A percentile compares a stretch with the other conserved stretches of the same genome.
These are phyloP conservation scores for Aspergillus sp. DNA, from an alignment of 2,329 filamentous ascomycete species.

Conservation along the genomic window DNA sequence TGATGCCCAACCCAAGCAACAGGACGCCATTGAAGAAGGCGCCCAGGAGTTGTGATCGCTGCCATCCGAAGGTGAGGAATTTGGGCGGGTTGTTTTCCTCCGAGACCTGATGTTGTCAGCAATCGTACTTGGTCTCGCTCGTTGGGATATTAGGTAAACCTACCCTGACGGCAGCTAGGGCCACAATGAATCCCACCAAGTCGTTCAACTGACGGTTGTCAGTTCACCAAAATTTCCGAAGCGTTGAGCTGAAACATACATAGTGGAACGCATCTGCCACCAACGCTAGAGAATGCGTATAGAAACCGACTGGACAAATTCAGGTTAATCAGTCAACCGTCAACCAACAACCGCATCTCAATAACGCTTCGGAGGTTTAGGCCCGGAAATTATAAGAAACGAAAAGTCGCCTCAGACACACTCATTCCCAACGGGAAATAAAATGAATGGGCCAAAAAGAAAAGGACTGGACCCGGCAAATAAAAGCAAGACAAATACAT, in stretches of 20 bases:
- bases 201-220: conserved; percentile 53
- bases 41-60: conserved; percentile 62
- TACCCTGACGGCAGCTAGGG: conserved; percentile 57
- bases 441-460: background rate
- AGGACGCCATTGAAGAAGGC: conserved; percentile 77
- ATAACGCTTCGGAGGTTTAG: background rate
- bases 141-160: conserved; percentile 10
- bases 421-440: conserved; percentile 1
- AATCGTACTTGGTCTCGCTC: too few relatives aligned
- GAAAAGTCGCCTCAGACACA: background rate
- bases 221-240: background rate
- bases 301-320: conserved; percentile 50
- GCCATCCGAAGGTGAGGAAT: conserved; percentile 65
- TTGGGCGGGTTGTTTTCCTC: conserved; percentile 51
- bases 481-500: background rate
- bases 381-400: too few relatives aligned
- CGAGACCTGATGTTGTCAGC: conserved; percentile 38
- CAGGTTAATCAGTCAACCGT: background rate
- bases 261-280: conserved; percentile 75
- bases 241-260: conserved; percentile 36
- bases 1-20: conserved; percentile 61
- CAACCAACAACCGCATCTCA: background rate
- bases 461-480: background rate
- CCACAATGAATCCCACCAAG: conserved; percentile 59
- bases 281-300: conserved; percentile 62